These are phyloP conservation scores for Aaosphaeria arxii DNA, from an alignment of 2,329 filamentous ascomycete species.

Conservation along the genomic window DNA sequence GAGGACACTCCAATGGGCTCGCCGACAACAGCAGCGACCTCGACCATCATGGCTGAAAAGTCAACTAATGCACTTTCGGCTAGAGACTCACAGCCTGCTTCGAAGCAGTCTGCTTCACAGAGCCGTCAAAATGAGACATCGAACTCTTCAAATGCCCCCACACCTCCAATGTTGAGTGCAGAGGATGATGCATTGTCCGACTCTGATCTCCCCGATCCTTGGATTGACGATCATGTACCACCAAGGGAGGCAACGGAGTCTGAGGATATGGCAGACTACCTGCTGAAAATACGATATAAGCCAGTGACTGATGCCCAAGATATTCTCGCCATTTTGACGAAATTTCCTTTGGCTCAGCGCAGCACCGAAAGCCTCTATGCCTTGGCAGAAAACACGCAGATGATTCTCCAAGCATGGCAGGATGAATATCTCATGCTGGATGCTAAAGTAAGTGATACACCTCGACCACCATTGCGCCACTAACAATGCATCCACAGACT, in stretches of 20 bases:
- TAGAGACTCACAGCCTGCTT: not conserved
- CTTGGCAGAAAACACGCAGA: conserved; percentile 53
- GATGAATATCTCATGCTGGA: conserved; percentile 59
- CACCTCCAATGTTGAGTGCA: conserved; percentile 22
- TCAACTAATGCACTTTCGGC: too few relatives aligned
- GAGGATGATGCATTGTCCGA: conserved; percentile 35
- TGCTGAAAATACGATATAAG: conserved; percentile 39
- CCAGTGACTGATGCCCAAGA: conserved; percentile 43
- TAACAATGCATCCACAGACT: conserved; percentile 35
- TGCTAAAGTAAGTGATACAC: conserved; percentile 28
- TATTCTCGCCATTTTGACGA: conserved; percentile 43
- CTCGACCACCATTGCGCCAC: not conserved
- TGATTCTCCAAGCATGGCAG: conserved; percentile 54
- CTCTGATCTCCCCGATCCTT: conserved; percentile 36
- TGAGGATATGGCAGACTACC: conserved; percentile 40
- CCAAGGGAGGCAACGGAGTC: conserved; percentile 29
- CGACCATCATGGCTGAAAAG: too few relatives aligned
- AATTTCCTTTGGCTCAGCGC: conserved; percentile 40
- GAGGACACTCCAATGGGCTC: too few relatives aligned
- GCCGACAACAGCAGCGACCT: too few relatives aligned
- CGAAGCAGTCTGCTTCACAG: conserved; percentile 16
- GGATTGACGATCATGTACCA: conserved; percentile 22
- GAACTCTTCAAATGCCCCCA: conserved; percentile 19
- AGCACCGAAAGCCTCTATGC: conserved; percentile 53
- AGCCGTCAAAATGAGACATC: conserved; percentile 23